Base-by-base conservation (phyloP, 2,329 filamentous ascomycete genomes). In the Cladorrhinum sp. region DNA sequence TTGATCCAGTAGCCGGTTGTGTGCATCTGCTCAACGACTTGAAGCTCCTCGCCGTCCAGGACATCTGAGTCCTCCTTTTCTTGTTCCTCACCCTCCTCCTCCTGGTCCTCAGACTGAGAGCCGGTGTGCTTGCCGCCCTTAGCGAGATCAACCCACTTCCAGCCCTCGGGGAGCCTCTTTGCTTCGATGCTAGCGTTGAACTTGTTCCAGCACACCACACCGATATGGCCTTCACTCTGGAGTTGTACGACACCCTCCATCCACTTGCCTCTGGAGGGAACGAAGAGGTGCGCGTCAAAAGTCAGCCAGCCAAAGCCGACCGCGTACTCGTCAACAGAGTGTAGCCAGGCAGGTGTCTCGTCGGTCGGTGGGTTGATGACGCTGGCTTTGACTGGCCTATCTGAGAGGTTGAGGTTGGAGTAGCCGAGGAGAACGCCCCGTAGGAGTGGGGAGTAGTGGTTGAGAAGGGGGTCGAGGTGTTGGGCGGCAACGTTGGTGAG, bases 111-210 rank as follows among this genome's bases (percentile, higher is more conserved):
- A 16, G 48, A n/a, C 9, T 56, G 23, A 2, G 63, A 55, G 1
- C 60, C 61, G 39, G 59, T 65, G 8, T 65, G 62, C 16, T 72
- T 30, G 2, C 73, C 74, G 60, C 77, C 73, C 53, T 82, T 79
- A 58, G 81, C 79, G 33, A 86, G 81, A 10, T 86, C 84, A 16
- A 91, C 81, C 89, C 92, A 98, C 63, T 79, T 86, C 95, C 94
- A 99, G 23, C 84, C 82, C 14, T 78, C 74, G 0, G 95, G 95
- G 16, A 99, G 79, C 36, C 91, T 82, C 63, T 84, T 85, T 21
- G 88, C 82, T 69, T 94, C 89, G 62, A 99, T 90, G 49, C 89
- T 91, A 1, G 94, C 91, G 67, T 95, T 96, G 81, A 98, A 98
- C 66, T 92, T 86, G 73, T 94, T 94, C 76, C 92, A 93, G 73